Conservation (phyloP, 495 filamentous ascomycete genomes). For the Aspergillus hancockii region DNA sequence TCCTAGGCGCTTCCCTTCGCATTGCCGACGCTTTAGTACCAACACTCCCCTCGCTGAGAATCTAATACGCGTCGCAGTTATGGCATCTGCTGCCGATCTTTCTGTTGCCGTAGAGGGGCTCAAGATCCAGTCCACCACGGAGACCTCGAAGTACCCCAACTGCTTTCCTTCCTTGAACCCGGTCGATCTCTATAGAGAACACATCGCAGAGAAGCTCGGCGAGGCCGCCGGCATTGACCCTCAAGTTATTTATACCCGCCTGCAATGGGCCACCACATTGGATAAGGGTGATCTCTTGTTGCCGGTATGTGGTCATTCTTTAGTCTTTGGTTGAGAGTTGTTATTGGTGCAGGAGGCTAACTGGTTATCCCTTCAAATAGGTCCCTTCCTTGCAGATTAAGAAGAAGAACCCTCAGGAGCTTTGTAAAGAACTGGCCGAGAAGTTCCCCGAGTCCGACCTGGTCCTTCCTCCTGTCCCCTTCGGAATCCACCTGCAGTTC, state of each 20-base stretch:
- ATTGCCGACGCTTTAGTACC: conserved; percentile 9
- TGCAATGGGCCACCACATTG: conserved; percentile 79
- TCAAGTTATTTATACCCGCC: conserved; percentile 71
- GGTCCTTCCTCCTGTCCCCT: conserved; percentile 62
- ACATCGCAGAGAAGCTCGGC: conserved; percentile 74
- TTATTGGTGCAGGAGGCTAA: not conserved
- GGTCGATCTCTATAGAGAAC: conserved; percentile 82
- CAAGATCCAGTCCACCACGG: conserved; percentile 40
- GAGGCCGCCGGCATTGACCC: conserved; percentile 71
- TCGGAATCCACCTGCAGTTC: conserved; percentile 76
- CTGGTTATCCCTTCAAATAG: conserved; percentile 22
- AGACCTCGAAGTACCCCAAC: conserved; percentile 42
- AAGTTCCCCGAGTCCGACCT: conserved; percentile 81
- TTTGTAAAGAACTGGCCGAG: conserved; percentile 68
- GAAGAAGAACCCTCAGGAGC: conserved; percentile 73
- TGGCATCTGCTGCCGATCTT: conserved; percentile 37
- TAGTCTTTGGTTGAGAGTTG: not conserved
- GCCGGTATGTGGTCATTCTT: conserved; percentile 48
- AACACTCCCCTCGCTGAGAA: conserved; percentile 14
- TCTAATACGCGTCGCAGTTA: conserved; percentile 16
- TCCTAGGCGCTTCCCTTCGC: conserved; percentile 17
- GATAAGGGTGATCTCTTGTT: conserved; percentile 90
- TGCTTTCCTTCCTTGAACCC: conserved; percentile 74
- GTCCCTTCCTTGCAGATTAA: conserved; percentile 78
- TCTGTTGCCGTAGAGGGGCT: conserved; percentile 40